Percentiles rank a stretch among this genome's conserved stretches.
phyloP scores from a whole-genome alignment of 306 rosid genomes.

The Cicer judaicum region DNA sequence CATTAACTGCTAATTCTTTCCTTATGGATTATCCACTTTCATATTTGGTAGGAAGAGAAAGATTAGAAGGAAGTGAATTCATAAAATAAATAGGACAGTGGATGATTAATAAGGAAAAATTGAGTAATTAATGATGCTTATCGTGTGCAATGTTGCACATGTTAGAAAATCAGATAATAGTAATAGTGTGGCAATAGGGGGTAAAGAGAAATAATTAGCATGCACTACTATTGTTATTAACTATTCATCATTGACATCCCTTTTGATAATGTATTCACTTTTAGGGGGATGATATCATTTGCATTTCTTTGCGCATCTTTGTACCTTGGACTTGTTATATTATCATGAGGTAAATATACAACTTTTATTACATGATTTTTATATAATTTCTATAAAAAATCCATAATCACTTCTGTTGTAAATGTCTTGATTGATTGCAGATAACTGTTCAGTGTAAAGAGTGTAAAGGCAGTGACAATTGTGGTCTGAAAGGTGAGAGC shows the following conservation, averaged over 20 bases:
- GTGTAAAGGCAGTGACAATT: background rate
- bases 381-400: background rate
- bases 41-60: no score
- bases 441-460: background rate
- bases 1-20: no score
- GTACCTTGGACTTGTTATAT: constrained; percentile 65
- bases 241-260: constrained; percentile 11
- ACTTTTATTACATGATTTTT: background rate
- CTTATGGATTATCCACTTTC: no score
- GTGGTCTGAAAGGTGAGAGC: constrained; percentile 1
- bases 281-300: constrained; percentile 62
- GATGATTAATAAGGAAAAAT: background rate
- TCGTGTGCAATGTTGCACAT: background rate
- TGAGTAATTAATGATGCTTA: background rate
- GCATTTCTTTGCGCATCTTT: constrained; percentile 53
- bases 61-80: no score
- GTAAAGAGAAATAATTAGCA: constrained; percentile 6
- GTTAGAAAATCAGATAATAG: background rate
- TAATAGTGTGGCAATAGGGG: background rate
- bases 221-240: background rate
- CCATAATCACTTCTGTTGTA: background rate
- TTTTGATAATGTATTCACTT: constrained; percentile 37
- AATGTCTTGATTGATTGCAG: background rate
- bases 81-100: background rate
- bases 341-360: constrained; percentile 56